Conservation (phyloP, 345 rosid species). For the Passiflora organensis region DNA sequence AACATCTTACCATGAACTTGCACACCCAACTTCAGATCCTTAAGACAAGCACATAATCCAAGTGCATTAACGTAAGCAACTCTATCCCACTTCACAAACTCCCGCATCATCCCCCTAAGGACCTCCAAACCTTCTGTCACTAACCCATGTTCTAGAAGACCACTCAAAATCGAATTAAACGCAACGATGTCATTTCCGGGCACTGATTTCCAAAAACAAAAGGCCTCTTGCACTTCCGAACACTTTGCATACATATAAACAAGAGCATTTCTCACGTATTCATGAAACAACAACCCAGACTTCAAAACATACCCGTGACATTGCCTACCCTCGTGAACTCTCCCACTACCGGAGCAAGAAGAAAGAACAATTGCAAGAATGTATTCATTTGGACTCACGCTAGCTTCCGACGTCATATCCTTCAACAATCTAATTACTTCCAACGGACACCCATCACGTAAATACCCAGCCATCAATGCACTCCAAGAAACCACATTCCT, state of each 20-base stretch:
- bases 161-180: constrained; percentile 55
- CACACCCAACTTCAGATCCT: constrained; percentile 49
- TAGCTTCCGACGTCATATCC: constrained; percentile 36
- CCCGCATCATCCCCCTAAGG: constrained; percentile 38
- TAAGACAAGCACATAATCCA: constrained; percentile 46
- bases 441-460: constrained; percentile 36
- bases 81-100: constrained; percentile 43
- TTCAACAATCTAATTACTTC: constrained; percentile 55
- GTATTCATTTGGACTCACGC: constrained; percentile 52
- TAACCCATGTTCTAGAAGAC: constrained; percentile 47
- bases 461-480: constrained; percentile 68
- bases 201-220: constrained; percentile 34
- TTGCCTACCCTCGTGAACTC: constrained; percentile 53
- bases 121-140: constrained; percentile 45
- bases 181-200: constrained; percentile 42
- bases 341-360: constrained; percentile 44
- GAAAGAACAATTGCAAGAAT: constrained; percentile 49
- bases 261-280: constrained; percentile 55
- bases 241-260: constrained; percentile 49
- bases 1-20: constrained; percentile 53
- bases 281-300: constrained; percentile 52
- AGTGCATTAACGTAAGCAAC: constrained; percentile 49
- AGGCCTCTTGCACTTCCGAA: constrained; percentile 36
- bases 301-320: constrained; percentile 62
- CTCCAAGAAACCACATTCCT: constrained; percentile 69